Evolutionary conservation across 2,329 filamentous ascomycete species (phyloP).

Genomic region (Verticillium tricorpus): DNA sequence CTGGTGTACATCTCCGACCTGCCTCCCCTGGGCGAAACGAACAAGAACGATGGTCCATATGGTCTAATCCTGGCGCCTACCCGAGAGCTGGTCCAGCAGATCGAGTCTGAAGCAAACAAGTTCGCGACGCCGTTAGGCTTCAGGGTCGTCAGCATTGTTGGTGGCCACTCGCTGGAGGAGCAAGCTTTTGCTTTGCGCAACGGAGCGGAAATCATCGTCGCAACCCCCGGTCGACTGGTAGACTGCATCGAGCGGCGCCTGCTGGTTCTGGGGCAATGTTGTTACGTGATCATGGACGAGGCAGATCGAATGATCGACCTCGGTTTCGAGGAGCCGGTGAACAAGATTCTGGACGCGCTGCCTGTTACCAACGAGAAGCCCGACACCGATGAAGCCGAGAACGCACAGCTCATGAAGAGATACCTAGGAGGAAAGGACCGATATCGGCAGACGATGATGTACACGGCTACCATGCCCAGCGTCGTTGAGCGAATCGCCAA

Average conservation of each 20-base stretch:
- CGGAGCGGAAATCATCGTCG: slow-evolving; percentile 95
- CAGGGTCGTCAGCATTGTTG: slow-evolving; percentile 94
- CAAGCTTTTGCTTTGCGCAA: slow-evolving; percentile 86
- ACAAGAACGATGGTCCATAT: slow-evolving; percentile 93
- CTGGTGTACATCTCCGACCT: slow-evolving; percentile 93
- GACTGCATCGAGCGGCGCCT: slow-evolving; percentile 94
- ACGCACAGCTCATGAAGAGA: slow-evolving; percentile 77
- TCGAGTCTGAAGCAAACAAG: slow-evolving; percentile 88
- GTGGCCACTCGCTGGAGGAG: slow-evolving; percentile 91
- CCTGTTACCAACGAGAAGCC: slow-evolving; percentile 94
- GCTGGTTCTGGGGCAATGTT: slow-evolving; percentile 90
- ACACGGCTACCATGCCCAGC: slow-evolving; percentile 95
- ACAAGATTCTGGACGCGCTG: slow-evolving; percentile 93
- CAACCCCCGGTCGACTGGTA: slow-evolving; percentile 93
- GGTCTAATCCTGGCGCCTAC: slow-evolving; percentile 96
- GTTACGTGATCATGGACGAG: slow-evolving; percentile 99
- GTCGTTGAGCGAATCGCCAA: slow-evolving; percentile 93
- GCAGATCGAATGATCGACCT: slow-evolving; percentile 99
- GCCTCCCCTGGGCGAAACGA: slow-evolving; percentile 75
- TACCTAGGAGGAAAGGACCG: slow-evolving; percentile 70
- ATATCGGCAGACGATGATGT: slow-evolving; percentile 99
- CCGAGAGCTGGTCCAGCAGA: slow-evolving; percentile 95
- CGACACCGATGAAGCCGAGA: slow-evolving; percentile 86
- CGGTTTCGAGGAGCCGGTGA: slow-evolving; percentile 95
- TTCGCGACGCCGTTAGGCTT: slow-evolving; percentile 90